These are phyloP conservation scores for Potentilla sterilis DNA, from an alignment of 306 rosid genomes.

Conservation along the genomic window DNA sequence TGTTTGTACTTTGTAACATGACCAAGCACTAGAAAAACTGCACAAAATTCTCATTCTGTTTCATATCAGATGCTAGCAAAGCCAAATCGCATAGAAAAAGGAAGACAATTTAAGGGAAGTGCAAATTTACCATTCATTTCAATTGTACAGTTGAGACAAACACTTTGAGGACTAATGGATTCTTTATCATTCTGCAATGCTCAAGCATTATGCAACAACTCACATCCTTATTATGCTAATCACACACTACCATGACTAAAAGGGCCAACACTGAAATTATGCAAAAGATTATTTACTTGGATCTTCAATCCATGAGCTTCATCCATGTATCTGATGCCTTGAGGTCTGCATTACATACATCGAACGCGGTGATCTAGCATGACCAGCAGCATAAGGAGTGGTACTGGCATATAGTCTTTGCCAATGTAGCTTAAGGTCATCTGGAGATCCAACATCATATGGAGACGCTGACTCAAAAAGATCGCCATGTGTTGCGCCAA, in stretches of 20 bases:
- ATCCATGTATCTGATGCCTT: constrained; percentile 45
- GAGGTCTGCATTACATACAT: constrained; percentile 42
- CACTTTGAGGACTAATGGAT: constrained; percentile 29
- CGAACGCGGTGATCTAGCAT: constrained; percentile 34
- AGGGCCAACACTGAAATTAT: constrained; percentile 12
- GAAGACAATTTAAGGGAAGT: neutral
- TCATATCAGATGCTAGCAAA: neutral
- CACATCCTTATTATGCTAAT: constrained; percentile 34
- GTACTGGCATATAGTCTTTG: constrained; percentile 49
- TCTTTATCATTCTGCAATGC: constrained; percentile 21
- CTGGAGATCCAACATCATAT: constrained; percentile 36
- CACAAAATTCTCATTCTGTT: neutral
- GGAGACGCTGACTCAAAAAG: constrained; percentile 44
- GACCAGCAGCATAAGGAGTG: constrained; percentile 54
- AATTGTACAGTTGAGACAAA: constrained; percentile 22
- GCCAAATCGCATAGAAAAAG: neutral
- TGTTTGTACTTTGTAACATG: neutral
- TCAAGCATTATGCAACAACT: constrained; percentile 27
- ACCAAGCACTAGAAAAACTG: neutral
- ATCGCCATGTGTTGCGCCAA: constrained; percentile 44
- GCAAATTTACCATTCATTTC: constrained; percentile 11
- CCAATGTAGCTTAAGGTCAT: constrained; percentile 38
- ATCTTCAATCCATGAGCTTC: constrained; percentile 38
- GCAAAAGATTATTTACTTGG: constrained; percentile 30
- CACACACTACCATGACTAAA: constrained; percentile 27